phyloP scores from a whole-genome alignment of 176 grass and related monocot species.

The Carex cristatella region DNA sequence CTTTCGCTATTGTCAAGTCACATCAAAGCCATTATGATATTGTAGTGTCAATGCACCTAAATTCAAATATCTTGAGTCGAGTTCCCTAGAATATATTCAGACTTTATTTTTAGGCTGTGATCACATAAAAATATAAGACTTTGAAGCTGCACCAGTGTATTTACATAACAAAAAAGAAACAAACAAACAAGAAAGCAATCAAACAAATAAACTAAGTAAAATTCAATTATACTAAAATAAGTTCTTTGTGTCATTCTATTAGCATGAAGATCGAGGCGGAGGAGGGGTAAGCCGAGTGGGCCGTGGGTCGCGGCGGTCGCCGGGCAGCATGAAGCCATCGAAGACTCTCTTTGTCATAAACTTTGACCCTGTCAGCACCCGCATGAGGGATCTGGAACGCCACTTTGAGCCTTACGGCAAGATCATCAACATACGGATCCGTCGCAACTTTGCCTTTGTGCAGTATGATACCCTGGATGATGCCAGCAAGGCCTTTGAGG shows the following conservation, averaged over 20 bases:
- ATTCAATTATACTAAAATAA: slow-evolving; percentile 8
- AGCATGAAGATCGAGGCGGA: slow-evolving; percentile 71
- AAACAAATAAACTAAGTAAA: too few species aligned
- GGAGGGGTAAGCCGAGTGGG: slow-evolving; percentile 34
- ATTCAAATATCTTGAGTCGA: not conserved
- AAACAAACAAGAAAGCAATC: too few species aligned
- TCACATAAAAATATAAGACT: not conserved
- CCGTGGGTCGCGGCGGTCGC: slow-evolving; percentile 67
- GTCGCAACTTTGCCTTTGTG: slow-evolving; percentile 91
- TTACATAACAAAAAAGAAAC: too few species aligned
- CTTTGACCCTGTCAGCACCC: slow-evolving; percentile 91
- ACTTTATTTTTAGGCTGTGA: not conserved
- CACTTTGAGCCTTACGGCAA: slow-evolving; percentile 94
- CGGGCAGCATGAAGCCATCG: slow-evolving; percentile 57
- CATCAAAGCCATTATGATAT: not conserved
- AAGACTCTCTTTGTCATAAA: slow-evolving; percentile 99
- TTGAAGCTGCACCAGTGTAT: not conserved
- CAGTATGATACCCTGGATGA: slow-evolving; percentile 87
- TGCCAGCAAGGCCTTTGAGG: slow-evolving; percentile 86
- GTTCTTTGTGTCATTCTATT: slow-evolving; percentile 1
- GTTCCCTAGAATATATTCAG: not conserved
- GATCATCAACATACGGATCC: slow-evolving; percentile 76
- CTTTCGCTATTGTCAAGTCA: not conserved
- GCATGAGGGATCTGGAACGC: slow-evolving; percentile 80
- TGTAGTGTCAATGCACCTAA: not conserved